A percentile compares a stretch with the other conserved stretches of the same genome.
Conservation (phyloP, 148 eudicot species). For the Nepenthes mirabilis region DNA sequence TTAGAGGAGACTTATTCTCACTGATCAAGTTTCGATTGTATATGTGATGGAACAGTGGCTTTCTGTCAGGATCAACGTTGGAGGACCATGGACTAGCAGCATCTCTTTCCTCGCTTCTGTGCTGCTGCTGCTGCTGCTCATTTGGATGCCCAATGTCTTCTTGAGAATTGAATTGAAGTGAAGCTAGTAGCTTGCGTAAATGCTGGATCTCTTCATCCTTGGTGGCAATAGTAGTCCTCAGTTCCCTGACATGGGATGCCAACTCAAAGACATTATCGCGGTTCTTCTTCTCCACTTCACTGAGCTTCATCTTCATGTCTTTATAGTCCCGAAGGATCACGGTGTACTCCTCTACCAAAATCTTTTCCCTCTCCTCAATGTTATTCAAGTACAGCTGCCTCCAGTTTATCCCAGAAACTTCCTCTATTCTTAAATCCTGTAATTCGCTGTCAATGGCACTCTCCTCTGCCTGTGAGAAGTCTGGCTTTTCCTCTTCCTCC, state of each 20-base stretch:
- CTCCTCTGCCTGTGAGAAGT: conserved; percentile 11
- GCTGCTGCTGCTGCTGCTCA: neutral
- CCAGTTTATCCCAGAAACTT: conserved; percentile 50
- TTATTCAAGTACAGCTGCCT: conserved; percentile 37
- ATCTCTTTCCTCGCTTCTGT: conserved; percentile 1
- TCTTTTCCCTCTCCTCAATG: conserved; percentile 59
- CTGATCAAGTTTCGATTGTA: conserved; percentile 11
- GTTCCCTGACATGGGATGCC: conserved; percentile 35
- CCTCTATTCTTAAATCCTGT: conserved; percentile 13
- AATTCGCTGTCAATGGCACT: conserved; percentile 9
- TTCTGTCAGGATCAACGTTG: conserved; percentile 15
- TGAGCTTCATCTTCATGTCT: conserved; percentile 47
- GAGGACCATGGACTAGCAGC: neutral
- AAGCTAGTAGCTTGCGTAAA: conserved; percentile 27
- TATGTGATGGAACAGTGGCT: conserved; percentile 33
- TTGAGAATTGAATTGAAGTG: conserved; percentile 13
- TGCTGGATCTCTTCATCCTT: conserved; percentile 57
- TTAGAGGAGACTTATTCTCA: neutral
- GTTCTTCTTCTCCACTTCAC: conserved; percentile 51
- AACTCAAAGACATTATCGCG: conserved; percentile 38
- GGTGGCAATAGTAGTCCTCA: conserved; percentile 30
- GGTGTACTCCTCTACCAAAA: conserved; percentile 56
- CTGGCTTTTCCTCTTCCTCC: conserved; percentile 13
- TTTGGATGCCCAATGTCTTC: conserved; percentile 1
- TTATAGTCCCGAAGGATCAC: conserved; percentile 48